Conservation (phyloP, 768 basidiomycete genomes). For the Tricholoma saponaceum region DNA sequence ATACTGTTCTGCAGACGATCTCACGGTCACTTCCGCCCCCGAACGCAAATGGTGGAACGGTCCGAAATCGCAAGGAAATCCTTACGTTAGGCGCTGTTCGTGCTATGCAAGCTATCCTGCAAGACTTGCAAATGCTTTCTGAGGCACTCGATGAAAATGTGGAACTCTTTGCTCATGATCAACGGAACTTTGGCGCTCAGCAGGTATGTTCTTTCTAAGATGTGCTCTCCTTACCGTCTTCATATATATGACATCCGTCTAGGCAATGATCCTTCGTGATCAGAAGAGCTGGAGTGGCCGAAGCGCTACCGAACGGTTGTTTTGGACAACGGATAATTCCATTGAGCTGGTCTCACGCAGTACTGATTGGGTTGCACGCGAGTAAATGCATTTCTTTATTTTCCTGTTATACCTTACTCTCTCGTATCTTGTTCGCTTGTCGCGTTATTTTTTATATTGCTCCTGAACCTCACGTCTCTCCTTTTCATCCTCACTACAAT, state of each 20-base stretch:
- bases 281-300: slow-evolving; percentile 95
- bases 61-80: slow-evolving; percentile 75
- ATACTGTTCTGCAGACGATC: slow-evolving; percentile 84
- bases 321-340: slow-evolving; percentile 90
- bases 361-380: slow-evolving; percentile 81
- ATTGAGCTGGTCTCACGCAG: slow-evolving; percentile 83
- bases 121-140: slow-evolving; percentile 81
- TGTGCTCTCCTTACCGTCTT: not conserved
- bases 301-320: slow-evolving; percentile 86
- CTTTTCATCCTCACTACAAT: slow-evolving; percentile 6
- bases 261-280: slow-evolving; percentile 95
- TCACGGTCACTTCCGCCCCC: slow-evolving; percentile 68
- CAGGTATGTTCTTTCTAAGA: slow-evolving; percentile 53
- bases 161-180: slow-evolving; percentile 89
- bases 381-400: slow-evolving; percentile 28
- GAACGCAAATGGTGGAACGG: slow-evolving; percentile 39
- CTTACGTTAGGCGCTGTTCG: slow-evolving; percentile 69
- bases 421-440: slow-evolving; percentile 12
- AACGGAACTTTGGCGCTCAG: slow-evolving; percentile 94
- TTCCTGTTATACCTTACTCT: slow-evolving; percentile 3
- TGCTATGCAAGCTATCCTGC: slow-evolving; percentile 79
- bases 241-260: not conserved
- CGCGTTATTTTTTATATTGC: slow-evolving; percentile 13
- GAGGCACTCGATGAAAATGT: slow-evolving; percentile 91
- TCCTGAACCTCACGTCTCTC: slow-evolving; percentile 1